phyloP scores from a whole-genome alignment of 1,284 basidiomycete genomes.

The Coniferiporia weirii region DNA sequence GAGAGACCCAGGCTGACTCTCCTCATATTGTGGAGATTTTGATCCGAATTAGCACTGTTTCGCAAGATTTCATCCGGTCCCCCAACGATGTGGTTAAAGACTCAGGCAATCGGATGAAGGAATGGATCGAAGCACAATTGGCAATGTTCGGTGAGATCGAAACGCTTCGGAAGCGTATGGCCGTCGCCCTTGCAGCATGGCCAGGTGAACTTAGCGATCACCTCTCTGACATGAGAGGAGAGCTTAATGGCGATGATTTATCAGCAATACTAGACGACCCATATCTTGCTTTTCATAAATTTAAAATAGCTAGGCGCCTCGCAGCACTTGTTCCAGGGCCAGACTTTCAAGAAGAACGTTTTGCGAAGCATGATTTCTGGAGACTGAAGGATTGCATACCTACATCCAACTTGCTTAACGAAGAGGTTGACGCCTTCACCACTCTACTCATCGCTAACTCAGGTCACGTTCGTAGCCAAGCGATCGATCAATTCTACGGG shows the following conservation, averaged over 20 bases:
- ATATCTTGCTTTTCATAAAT: slow-evolving; percentile 63
- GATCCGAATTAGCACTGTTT: slow-evolving; percentile 55
- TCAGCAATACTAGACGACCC: slow-evolving; percentile 50
- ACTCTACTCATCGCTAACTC: slow-evolving; percentile 56
- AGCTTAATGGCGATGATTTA: slow-evolving; percentile 41
- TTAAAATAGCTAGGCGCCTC: slow-evolving; percentile 64
- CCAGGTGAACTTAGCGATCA: slow-evolving; percentile 49
- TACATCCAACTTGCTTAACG: slow-evolving; percentile 42
- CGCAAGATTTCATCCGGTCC: slow-evolving; percentile 45
- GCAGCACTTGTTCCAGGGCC: slow-evolving; percentile 38
- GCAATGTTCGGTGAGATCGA: slow-evolving; percentile 36
- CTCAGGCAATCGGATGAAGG: slow-evolving; percentile 44
- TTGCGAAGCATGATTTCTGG: slow-evolving; percentile 72
- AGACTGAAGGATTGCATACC: slow-evolving; percentile 73
- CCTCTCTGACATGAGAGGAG: slow-evolving; percentile 40
- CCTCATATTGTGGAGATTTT: slow-evolving; percentile 58
- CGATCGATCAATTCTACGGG: slow-evolving; percentile 44
- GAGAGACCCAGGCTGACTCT: slow-evolving; percentile 34
- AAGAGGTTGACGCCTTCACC: slow-evolving; percentile 73
- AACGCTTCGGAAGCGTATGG: slow-evolving; percentile 39
- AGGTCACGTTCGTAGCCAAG: slow-evolving; percentile 56
- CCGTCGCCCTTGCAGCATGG: slow-evolving; percentile 65
- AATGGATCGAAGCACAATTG: slow-evolving; percentile 61
- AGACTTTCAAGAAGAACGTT: slow-evolving; percentile 38
- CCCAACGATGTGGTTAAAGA: slow-evolving; percentile 26